Conservation (phyloP, 371 early-diverging fungal species). For the Mortierella sp. region DNA sequence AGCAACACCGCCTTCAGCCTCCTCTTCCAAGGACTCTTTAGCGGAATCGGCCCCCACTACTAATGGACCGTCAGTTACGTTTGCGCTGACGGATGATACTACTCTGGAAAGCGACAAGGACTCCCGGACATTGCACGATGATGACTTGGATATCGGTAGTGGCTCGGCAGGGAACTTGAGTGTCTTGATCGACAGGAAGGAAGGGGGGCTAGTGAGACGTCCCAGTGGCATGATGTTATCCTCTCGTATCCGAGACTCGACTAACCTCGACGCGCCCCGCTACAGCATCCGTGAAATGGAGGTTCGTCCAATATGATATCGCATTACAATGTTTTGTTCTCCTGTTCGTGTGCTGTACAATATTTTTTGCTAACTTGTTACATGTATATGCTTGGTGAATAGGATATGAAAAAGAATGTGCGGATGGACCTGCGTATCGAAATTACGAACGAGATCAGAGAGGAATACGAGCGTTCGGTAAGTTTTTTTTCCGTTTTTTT, state of each 20-base stretch:
- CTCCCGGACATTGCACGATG: constrained; percentile 13
- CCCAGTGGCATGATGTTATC: constrained; percentile 46
- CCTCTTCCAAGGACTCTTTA: constrained; percentile 4
- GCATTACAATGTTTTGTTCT: background rate
- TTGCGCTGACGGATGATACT: constrained; percentile 30
- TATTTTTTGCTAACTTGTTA: background rate
- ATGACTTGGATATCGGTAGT: constrained; percentile 5
- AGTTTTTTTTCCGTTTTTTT: background rate
- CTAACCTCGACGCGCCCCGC: constrained; percentile 53
- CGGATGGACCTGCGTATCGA: constrained; percentile 57
- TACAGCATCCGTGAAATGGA: constrained; percentile 58
- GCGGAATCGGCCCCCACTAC: background rate
- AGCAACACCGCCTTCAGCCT: background rate
- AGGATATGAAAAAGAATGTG: constrained; percentile 58
- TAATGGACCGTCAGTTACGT: constrained; percentile 26
- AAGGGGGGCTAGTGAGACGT: constrained; percentile 23
- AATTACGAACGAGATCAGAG: constrained; percentile 57
- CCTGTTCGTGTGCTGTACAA: background rate
- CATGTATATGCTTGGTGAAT: background rate
- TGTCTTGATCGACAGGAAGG: constrained; percentile 14
- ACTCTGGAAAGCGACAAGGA: background rate
- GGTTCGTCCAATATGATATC: background rate
- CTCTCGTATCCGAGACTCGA: constrained; percentile 53
- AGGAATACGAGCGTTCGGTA: constrained; percentile 54
- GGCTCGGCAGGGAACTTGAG: background rate